Evolutionary conservation across 164 flowering plant species (phyloP).

Genomic region (Warburgia ugandensis): DNA sequence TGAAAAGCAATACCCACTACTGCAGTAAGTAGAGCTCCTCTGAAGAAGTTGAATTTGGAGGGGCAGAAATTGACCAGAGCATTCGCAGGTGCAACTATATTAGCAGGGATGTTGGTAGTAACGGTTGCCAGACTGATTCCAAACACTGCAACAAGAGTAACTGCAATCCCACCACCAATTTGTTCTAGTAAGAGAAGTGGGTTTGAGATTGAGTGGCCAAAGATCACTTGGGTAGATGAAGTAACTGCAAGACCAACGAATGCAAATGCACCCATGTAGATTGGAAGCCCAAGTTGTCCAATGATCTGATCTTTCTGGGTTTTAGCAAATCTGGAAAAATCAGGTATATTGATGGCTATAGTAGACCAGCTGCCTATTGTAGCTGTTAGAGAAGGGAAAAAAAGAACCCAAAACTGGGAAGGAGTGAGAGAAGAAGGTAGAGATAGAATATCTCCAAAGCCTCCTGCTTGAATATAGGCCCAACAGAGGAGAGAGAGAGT

Average conservation of each 20-base stretch:
- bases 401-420: slow-evolving; percentile 65
- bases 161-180: slow-evolving; percentile 48
- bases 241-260: slow-evolving; percentile 91
- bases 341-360: slow-evolving; percentile 81
- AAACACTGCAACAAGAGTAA: slow-evolving; percentile 51
- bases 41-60: slow-evolving; percentile 53
- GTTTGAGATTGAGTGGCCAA: slow-evolving; percentile 65
- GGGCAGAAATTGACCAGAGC: slow-evolving; percentile 86
- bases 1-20: slow-evolving; percentile 74
- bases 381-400: slow-evolving; percentile 89
- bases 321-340: slow-evolving; percentile 78
- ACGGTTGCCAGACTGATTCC: slow-evolving; percentile 77
- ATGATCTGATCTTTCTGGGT: slow-evolving; percentile 70
- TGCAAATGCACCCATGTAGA: slow-evolving; percentile 86
- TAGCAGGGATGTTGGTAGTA: slow-evolving; percentile 89
- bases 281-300: slow-evolving; percentile 79
- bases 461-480: slow-evolving; percentile 79
- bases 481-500: slow-evolving; percentile 54
- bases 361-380: slow-evolving; percentile 91
- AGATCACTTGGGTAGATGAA: slow-evolving; percentile 66
- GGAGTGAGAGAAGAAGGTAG: slow-evolving; percentile 47
- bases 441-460: slow-evolving; percentile 66
- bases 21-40: slow-evolving; percentile 74
- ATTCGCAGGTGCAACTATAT: slow-evolving; percentile 91
- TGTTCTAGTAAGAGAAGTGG: slow-evolving; percentile 69